phyloP scores from a whole-genome alignment of 2,329 filamentous ascomycete species.

The Didymella segeticola region DNA sequence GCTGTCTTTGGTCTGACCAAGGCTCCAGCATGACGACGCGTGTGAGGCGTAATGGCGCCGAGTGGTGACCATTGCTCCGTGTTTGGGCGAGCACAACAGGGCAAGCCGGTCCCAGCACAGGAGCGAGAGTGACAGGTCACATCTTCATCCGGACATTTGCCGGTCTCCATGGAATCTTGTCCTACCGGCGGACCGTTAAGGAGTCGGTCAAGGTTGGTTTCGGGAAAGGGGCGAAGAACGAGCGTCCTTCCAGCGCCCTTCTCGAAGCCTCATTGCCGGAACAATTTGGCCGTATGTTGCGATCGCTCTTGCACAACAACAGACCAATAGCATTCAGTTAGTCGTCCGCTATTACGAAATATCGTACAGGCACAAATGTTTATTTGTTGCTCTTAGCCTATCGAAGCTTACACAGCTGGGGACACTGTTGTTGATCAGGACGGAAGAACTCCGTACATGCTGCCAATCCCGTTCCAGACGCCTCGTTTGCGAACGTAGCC shows the following conservation, averaged over 20 bases:
- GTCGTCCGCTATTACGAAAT: not conserved
- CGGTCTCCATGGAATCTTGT: constrained; percentile 10
- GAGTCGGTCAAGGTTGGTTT: constrained; percentile 19
- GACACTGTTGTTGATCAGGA: constrained; percentile 19
- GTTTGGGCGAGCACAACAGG: constrained; percentile 23
- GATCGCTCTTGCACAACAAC: not conserved
- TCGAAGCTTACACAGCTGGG: constrained; percentile 1
- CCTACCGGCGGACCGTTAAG: constrained; percentile 9
- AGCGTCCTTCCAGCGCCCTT: constrained; percentile 39
- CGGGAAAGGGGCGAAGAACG: constrained; percentile 25
- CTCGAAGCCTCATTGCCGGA: constrained; percentile 33
- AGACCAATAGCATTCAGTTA: not conserved
- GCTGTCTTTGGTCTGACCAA: constrained; percentile 11
- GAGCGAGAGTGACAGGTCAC: constrained; percentile 14
- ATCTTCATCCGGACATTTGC: constrained; percentile 6
- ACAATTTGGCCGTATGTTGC: constrained; percentile 18
- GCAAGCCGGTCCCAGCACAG: constrained; percentile 12
- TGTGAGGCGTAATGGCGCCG: constrained; percentile 19
- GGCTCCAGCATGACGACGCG: constrained; percentile 18
- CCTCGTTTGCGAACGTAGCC: constrained; percentile 26
- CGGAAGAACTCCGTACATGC: constrained; percentile 11
- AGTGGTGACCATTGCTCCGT: constrained; percentile 12
- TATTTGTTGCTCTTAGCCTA: not conserved
- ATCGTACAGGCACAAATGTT: not conserved
- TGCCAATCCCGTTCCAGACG: constrained; percentile 19